Evolutionary conservation across 148 eudicot genomes (phyloP).

Genomic region (Limonium bicolor): DNA sequence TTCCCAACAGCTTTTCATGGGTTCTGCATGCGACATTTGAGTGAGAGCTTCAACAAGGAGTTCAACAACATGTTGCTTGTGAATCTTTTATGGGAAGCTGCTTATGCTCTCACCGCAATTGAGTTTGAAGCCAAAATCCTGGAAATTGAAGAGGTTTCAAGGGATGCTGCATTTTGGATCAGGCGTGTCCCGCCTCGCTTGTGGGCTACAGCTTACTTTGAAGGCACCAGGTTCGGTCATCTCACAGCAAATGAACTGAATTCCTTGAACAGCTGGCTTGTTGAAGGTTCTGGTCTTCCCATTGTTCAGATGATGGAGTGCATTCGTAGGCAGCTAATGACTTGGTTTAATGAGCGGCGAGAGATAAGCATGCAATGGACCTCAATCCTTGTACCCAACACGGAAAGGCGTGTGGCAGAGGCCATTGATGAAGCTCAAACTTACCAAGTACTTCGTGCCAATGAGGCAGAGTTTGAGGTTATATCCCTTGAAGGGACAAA

Average conservation of each 20-base stretch:
- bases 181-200: conserved; percentile 32
- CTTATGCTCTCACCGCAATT: conserved; percentile 25
- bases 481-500: conserved; percentile 34
- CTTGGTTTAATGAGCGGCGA: conserved; percentile 53
- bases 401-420: conserved; percentile 34
- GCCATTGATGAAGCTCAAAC: conserved; percentile 43
- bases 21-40: conserved; percentile 41
- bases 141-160: conserved; percentile 33
- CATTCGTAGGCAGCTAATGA: conserved; percentile 46
- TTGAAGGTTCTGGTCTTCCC: conserved; percentile 43
- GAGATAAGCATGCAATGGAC: conserved; percentile 46
- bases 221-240: conserved; percentile 49
- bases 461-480: conserved; percentile 48
- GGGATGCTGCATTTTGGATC: conserved; percentile 43
- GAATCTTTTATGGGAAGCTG: conserved; percentile 44
- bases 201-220: conserved; percentile 55
- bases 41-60: conserved; percentile 40
- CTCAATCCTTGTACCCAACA: conserved; percentile 34
- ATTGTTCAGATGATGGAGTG: conserved; percentile 47
- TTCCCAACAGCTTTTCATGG: conserved; percentile 50
- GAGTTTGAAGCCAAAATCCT: conserved; percentile 31
- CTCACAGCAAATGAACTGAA: conserved; percentile 36
- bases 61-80: conserved; percentile 27
- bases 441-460: conserved; percentile 37
- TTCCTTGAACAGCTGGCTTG: conserved; percentile 27